Conservation (phyloP, 202 grass and related monocot species). For the Elaeis oleifera region DNA sequence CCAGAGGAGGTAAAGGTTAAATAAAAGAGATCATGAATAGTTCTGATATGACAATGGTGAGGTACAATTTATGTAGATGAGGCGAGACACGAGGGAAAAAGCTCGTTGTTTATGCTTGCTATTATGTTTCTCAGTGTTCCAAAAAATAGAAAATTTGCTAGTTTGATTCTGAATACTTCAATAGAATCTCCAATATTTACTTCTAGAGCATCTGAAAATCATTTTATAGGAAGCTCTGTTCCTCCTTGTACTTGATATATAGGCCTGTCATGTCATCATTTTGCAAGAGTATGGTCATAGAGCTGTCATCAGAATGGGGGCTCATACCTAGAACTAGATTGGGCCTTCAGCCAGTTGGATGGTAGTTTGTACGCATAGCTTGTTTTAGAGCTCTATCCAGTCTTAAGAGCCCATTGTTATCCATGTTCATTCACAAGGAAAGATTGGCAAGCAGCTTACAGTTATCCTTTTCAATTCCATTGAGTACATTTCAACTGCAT, state of each 20-base stretch:
- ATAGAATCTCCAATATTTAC: conserved; percentile 10
- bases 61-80: too few species aligned
- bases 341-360: conserved; percentile 10
- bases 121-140: too few species aligned
- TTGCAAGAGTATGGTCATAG: conserved; percentile 11
- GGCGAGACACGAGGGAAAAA: too few species aligned
- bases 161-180: conserved; percentile 3
- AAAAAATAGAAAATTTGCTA: too few species aligned
- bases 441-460: neutral
- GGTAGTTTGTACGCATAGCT: conserved; percentile 1
- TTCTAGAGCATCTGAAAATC: conserved; percentile 6
- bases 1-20: too few species aligned
- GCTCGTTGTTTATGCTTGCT: too few species aligned
- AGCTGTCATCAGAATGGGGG: conserved; percentile 14
- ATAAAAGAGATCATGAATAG: too few species aligned
- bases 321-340: conserved; percentile 5
- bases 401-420: neutral
- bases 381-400: neutral
- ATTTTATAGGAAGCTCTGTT: conserved; percentile 6
- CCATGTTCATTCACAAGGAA: conserved; percentile 1
- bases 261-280: conserved; percentile 2
- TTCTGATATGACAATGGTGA: too few species aligned
- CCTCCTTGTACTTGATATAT: conserved; percentile 3
- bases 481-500: neutral
- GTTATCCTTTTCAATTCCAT: neutral